These are phyloP conservation scores for Camellia oleifera DNA, from an alignment of 179 eudicot species.

Conservation along the genomic window DNA sequence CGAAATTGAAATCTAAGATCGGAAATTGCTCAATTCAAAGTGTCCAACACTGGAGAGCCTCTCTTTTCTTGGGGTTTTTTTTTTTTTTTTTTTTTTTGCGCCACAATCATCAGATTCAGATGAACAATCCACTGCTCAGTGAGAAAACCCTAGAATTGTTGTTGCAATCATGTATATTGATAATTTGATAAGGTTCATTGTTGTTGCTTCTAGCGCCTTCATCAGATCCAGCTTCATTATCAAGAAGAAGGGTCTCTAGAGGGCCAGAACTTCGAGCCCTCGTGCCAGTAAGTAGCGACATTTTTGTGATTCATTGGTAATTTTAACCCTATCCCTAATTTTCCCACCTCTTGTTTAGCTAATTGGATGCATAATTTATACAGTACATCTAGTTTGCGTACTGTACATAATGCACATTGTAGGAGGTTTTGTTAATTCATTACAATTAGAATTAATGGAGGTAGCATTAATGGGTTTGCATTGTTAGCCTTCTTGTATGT, in stretches of 20 bases:
- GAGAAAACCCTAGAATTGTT: background rate
- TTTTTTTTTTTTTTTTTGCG: too few relatives aligned
- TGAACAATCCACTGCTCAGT: constrained; percentile 5
- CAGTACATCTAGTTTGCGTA: too few relatives aligned
- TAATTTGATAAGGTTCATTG: constrained; percentile 58
- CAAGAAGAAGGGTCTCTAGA: constrained; percentile 74
- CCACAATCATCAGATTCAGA: background rate
- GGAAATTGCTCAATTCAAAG: too few relatives aligned
- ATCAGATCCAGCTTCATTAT: constrained; percentile 19
- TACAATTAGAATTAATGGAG: too few relatives aligned
- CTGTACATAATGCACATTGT: too few relatives aligned
- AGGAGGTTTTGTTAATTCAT: too few relatives aligned
- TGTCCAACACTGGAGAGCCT: too few relatives aligned
- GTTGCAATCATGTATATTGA: constrained; percentile 35
- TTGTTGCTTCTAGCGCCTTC: constrained; percentile 63
- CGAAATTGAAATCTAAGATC: too few relatives aligned
- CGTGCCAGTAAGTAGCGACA: constrained; percentile 46
- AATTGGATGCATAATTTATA: background rate
- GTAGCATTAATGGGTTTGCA: background rate
- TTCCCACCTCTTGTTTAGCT: background rate
- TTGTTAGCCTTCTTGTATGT: too few relatives aligned
- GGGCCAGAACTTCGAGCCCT: constrained; percentile 55
- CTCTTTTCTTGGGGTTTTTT: too few relatives aligned
- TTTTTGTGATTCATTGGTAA: background rate
- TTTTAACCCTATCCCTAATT: too few relatives aligned